Conservation (phyloP, 1,139 yeast species). For the Suhomyces wounanorum region DNA sequence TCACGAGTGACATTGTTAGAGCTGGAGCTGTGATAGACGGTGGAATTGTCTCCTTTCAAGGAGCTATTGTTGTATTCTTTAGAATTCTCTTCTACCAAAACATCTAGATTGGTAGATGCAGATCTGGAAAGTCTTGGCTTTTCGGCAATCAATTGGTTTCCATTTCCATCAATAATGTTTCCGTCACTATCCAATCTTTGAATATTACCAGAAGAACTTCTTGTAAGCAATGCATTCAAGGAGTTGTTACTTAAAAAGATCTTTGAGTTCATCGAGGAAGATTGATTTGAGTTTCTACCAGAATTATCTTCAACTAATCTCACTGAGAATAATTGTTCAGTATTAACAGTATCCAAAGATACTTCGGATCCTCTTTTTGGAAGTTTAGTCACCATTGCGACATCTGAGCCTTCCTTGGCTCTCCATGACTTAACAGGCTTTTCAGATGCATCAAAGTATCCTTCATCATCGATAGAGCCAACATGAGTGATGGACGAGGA, state of each 20-base stretch:
- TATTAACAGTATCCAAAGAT: conserved; percentile 82
- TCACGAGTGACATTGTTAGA: conserved; percentile 12
- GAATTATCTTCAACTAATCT: conserved; percentile 65
- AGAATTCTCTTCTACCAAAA: conserved; percentile 35
- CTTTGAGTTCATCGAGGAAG: conserved; percentile 28
- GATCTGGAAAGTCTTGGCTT: conserved; percentile 26
- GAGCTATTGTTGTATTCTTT: conserved; percentile 21
- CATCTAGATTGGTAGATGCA: conserved; percentile 33
- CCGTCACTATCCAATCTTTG: conserved; percentile 59
- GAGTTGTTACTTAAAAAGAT: conserved; percentile 35
- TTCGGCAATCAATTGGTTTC: conserved; percentile 9
- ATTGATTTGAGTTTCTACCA: conserved; percentile 30
- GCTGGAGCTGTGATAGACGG: conserved; percentile 8
- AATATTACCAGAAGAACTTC: conserved; percentile 47
- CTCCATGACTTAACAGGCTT: conserved; percentile 77
- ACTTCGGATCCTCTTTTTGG: conserved; percentile 52
- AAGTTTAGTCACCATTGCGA: conserved; percentile 20
- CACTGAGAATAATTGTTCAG: conserved; percentile 80
- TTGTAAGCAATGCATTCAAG: conserved; percentile 29
- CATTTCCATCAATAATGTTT: conserved; percentile 37
- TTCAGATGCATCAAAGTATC: conserved; percentile 39
- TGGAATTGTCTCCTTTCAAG: conserved; percentile 8
- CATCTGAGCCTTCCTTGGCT: conserved; percentile 40
- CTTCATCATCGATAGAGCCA: conserved; percentile 29
- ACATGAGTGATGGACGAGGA: conserved; percentile 44